Evolutionary conservation across 352 stramenopile genomes (phyloP).

Genomic region (Plasmopara muralis): DNA sequence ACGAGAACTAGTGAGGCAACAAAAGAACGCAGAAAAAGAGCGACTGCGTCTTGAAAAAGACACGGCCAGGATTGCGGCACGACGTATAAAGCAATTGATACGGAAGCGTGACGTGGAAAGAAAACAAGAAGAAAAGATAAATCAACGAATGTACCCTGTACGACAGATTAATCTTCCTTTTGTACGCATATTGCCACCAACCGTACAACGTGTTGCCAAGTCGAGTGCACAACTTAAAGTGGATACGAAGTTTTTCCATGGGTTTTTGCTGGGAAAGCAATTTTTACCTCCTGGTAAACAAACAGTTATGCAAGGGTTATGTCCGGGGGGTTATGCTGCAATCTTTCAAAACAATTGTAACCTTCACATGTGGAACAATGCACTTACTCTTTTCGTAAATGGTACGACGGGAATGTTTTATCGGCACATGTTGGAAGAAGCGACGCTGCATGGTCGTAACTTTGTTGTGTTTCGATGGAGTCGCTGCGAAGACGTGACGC

Average conservation of each 20-base stretch:
- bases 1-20: constrained; percentile 1
- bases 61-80: background rate
- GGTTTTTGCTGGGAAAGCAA: constrained; percentile 44
- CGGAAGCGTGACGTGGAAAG: constrained; percentile 3
- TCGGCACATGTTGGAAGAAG: constrained; percentile 19
- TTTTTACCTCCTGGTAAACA: constrained; percentile 46
- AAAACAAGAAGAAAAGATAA: background rate
- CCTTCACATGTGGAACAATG: constrained; percentile 50
- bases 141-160: constrained; percentile 9
- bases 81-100: background rate
- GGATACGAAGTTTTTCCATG: constrained; percentile 39
- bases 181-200: constrained; percentile 12
- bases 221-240: constrained; percentile 25
- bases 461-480: constrained; percentile 21
- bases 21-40: constrained; percentile 3
- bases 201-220: background rate
- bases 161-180: constrained; percentile 14
- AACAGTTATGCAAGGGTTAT: constrained; percentile 43
- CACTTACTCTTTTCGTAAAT: constrained; percentile 23
- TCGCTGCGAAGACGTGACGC: constrained; percentile 12
- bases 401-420: constrained; percentile 10
- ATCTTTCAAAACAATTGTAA: constrained; percentile 30
- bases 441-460: constrained; percentile 2
- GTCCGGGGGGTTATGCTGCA: constrained; percentile 22
- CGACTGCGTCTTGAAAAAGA: constrained; percentile 1